phyloP scores from a whole-genome alignment of 441 rosid genomes.

The Gossypium schwendimanii region DNA sequence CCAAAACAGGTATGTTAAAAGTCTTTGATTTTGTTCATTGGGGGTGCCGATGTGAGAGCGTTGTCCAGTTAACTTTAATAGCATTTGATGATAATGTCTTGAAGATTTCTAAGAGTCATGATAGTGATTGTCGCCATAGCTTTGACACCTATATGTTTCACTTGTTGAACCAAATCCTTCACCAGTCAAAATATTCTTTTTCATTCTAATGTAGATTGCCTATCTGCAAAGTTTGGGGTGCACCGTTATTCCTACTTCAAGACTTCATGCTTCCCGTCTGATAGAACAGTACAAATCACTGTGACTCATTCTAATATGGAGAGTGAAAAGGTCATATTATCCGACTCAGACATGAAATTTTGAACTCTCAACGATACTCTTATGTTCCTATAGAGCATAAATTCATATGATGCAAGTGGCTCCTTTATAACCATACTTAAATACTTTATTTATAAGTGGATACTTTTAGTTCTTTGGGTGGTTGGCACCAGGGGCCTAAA shows the following conservation, averaged over 20 bases:
- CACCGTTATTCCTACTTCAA: conserved; percentile 51
- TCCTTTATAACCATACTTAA: too few species aligned
- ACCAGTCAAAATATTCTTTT: background rate
- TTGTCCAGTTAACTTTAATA: background rate
- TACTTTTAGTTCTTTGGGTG: background rate
- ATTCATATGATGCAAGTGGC: too few species aligned
- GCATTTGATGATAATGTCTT: background rate
- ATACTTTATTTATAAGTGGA: too few species aligned
- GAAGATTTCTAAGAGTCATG: background rate
- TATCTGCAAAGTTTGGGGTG: conserved; percentile 64
- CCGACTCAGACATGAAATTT: too few species aligned
- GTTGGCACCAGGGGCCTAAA: background rate
- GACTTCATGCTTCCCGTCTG: conserved; percentile 66
- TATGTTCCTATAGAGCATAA: too few species aligned
- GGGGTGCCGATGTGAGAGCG: background rate
- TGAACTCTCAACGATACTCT: too few species aligned
- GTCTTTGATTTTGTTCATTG: background rate
- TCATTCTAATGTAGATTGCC: conserved; percentile 29
- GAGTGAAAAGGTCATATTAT: background rate
- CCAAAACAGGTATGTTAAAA: conserved; percentile 57
- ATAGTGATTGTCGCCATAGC: background rate
- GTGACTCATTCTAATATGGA: conserved; percentile 17
- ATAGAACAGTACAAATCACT: conserved; percentile 66
- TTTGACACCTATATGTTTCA: background rate
- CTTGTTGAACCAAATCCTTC: background rate